phyloP scores from a whole-genome alignment of 2,329 filamentous ascomycete genomes.

The Gnomoniopsis sp. region DNA sequence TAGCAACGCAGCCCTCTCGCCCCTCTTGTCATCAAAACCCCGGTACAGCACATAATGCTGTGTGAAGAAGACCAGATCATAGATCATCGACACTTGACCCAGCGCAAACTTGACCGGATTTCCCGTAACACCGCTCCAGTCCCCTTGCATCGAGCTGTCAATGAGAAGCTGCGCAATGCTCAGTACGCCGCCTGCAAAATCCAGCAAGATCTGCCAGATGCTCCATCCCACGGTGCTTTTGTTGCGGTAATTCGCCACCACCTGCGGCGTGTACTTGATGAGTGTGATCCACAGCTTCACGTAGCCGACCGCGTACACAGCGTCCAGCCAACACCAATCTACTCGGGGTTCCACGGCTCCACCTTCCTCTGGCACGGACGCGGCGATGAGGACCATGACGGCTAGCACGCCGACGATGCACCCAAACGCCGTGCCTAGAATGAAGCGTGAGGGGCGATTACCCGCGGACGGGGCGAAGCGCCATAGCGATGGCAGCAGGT shows the following conservation, averaged over 20 bases:
- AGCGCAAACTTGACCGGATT: constrained; percentile 90
- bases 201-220: constrained; percentile 79
- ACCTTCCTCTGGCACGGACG: constrained; percentile 27
- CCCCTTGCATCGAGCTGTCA: constrained; percentile 77
- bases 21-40: constrained; percentile 26
- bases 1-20: constrained; percentile 35
- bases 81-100: constrained; percentile 80
- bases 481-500: constrained; percentile 70
- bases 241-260: constrained; percentile 77
- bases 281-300: constrained; percentile 86
- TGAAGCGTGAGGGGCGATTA: constrained; percentile 56
- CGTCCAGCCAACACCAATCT: constrained; percentile 61
- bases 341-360: constrained; percentile 33
- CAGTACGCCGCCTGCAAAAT: constrained; percentile 76
- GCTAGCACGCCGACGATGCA: constrained; percentile 58
- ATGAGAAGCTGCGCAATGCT: constrained; percentile 79
- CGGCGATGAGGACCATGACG: constrained; percentile 45
- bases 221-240: constrained; percentile 85
- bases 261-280: constrained; percentile 90
- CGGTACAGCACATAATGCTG: constrained; percentile 86
- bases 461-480: constrained; percentile 60
- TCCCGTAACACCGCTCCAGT: constrained; percentile 88
- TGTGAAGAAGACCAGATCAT: constrained; percentile 79
- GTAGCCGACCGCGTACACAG: constrained; percentile 70
- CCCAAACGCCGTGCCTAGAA: constrained; percentile 68